A percentile compares a stretch with the other conserved stretches of the same genome.
These are phyloP conservation scores for Sordariomycetes sp. DNA, from an alignment of 2,329 filamentous ascomycete species.

Conservation along the genomic window DNA sequence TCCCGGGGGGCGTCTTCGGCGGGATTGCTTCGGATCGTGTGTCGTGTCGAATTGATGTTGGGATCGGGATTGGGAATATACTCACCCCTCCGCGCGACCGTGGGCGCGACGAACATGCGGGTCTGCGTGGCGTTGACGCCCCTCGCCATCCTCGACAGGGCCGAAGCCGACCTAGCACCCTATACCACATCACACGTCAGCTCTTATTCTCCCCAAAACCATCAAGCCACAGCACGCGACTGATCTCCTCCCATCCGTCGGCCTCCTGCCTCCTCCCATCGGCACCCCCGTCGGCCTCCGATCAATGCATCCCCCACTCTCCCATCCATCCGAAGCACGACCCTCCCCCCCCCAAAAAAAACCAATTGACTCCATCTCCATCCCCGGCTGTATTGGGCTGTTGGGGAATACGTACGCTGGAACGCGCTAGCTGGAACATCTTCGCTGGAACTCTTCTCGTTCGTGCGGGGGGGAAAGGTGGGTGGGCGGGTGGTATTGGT, in stretches of 20 bases:
- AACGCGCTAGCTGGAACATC: constrained; percentile 5
- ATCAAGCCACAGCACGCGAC: neutral
- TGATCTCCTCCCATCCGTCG: neutral
- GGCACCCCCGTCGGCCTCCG: neutral
- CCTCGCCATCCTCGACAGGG: constrained; percentile 4
- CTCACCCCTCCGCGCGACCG: constrained; percentile 49
- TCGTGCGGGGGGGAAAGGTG: neutral
- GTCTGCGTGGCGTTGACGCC: constrained; percentile 24
- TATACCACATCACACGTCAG: neutral
- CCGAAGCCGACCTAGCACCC: constrained; percentile 4
- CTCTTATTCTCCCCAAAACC: neutral
- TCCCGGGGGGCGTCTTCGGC: constrained; percentile 5
- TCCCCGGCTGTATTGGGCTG: neutral
- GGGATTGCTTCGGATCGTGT: neutral
- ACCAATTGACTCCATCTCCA: neutral
- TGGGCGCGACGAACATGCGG: constrained; percentile 46
- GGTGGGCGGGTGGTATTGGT: neutral
- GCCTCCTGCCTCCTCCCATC: neutral
- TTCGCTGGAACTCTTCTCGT: neutral
- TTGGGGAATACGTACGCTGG: constrained; percentile 1
- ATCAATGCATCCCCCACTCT: neutral
- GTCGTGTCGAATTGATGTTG: neutral
- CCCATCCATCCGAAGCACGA: neutral
- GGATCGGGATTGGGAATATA: neutral
- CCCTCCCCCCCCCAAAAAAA: neutral